Base-by-base conservation (phyloP, 768 basidiomycete species). In the Suillus placidus region DNA sequence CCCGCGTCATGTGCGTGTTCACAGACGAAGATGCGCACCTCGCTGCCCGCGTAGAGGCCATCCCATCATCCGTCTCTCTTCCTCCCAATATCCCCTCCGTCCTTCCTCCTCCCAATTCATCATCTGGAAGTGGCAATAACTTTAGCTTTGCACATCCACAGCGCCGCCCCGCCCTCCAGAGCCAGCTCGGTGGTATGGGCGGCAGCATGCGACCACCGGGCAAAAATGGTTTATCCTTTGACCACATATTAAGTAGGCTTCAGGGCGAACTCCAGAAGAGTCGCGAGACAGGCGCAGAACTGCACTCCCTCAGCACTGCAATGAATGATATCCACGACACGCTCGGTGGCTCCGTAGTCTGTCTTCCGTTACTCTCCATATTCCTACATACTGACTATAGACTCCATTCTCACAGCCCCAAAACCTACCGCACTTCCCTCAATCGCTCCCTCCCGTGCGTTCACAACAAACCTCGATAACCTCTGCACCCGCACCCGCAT, bases 221-320 rank as follows among this genome's bases (percentile, higher is more conserved):
- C 20, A 94, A 94, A 78, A 90, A 90, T 71, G 94, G 94, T 0
- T 82, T 97, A 30, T 92, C 89, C 9, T 97, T 99, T 73, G 96
- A 98, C 71, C 93, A 95, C 71, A 94, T 98, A 61, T 80, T 98
- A 54, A 91, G 84, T 64, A 87, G 93, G 42, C 81, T 99, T 3
- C 96, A 98, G 75, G 88, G 89, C 68, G 96, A 99, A 74, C 87
- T 99, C n/a, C 91, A 92, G 79, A 97, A 97, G 80, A 95, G 93
- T 72, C 87, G 94, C 20, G 97, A 99, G 73, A 97, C 96, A 0
- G 93, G 94, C 16, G 83, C 89, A 0, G 96, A 99, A 73, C 81
- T 99, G 4, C 87, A 89, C 67, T 86, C 86, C 0, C 79, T 98
- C 38, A 90, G 86, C 18, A 85, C 85, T 14, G 84, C 92, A 5